phyloP scores from a whole-genome alignment of 2,329 filamentous ascomycete genomes.

The Cryphonectria radicalis region DNA sequence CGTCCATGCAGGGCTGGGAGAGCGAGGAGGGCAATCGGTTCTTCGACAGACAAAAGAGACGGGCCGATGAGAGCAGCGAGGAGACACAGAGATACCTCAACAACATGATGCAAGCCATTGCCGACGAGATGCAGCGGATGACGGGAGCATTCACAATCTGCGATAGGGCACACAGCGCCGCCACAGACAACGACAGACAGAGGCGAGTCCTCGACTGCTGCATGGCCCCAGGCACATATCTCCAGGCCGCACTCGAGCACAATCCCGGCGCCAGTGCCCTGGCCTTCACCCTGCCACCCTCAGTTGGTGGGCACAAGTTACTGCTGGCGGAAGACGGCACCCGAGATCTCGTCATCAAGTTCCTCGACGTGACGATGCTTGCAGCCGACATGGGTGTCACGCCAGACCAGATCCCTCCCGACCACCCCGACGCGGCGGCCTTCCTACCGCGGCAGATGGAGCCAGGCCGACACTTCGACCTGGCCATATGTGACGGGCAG shows the following conservation, averaged over 20 bases:
- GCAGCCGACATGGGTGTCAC: slow-evolving; percentile 49
- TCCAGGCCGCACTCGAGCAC: neutral
- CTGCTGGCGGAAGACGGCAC: slow-evolving; percentile 19
- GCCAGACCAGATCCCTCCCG: slow-evolving; percentile 36
- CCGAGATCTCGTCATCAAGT: slow-evolving; percentile 30
- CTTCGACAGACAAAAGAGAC: neutral
- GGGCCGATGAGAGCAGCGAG: neutral
- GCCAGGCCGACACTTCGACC: slow-evolving; percentile 40
- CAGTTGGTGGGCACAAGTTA: slow-evolving; percentile 47
- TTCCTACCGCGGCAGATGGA: slow-evolving; percentile 33
- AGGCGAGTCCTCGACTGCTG: slow-evolving; percentile 17
- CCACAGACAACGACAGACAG: neutral
- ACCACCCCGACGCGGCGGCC: slow-evolving; percentile 37
- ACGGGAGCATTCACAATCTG: slow-evolving; percentile 12
- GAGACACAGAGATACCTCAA: neutral
- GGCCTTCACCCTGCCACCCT: slow-evolving; percentile 47
- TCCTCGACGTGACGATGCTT: slow-evolving; percentile 57
- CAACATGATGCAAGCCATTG: slow-evolving; percentile 8
- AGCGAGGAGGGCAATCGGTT: neutral
- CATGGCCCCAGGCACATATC: slow-evolving; percentile 12
- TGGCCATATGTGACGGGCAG: slow-evolving; percentile 54
- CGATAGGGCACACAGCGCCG: neutral
- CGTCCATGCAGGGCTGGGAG: slow-evolving; percentile 12
- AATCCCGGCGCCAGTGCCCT: slow-evolving; percentile 8
- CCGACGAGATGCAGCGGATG: slow-evolving; percentile 4